phyloP scores from a whole-genome alignment of 129 eudicot genomes.

The Tagetes erecta region DNA sequence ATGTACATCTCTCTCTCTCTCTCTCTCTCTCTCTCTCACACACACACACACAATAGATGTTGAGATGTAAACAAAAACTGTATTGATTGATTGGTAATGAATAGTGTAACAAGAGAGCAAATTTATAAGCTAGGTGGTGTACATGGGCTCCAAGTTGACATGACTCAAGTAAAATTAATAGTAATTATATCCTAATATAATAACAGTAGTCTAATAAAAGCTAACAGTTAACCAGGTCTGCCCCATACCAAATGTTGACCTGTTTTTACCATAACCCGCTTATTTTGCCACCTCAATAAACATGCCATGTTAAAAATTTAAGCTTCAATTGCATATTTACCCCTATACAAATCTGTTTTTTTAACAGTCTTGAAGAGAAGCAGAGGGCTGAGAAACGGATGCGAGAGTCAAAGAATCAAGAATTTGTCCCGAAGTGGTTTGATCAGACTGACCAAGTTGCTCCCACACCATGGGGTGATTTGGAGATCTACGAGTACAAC shows the following conservation, averaged over 20 bases:
- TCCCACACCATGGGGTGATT: slow-evolving; percentile 95
- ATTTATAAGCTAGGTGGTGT: not conserved
- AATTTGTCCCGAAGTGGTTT: slow-evolving; percentile 81
- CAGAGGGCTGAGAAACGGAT: slow-evolving; percentile 94
- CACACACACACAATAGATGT: not conserved
- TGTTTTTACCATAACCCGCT: not conserved
- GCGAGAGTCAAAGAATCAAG: slow-evolving; percentile 64
- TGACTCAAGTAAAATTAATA: not conserved
- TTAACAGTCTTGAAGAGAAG: slow-evolving; percentile 73
- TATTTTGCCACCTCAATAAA: not conserved
- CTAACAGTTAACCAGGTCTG: not conserved
- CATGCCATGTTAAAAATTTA: not conserved
- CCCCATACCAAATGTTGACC: not conserved
- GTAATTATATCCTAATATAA: not conserved
- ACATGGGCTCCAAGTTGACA: not conserved
- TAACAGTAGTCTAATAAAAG: not conserved
- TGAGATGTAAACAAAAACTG: not conserved
- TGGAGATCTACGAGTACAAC: slow-evolving; percentile 78
- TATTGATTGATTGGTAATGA: not conserved
- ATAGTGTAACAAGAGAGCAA: not conserved
- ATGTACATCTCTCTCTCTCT: slow-evolving; percentile 53
- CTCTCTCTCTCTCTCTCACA: not conserved
- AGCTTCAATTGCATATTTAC: not conserved
- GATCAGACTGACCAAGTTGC: slow-evolving; percentile 60
- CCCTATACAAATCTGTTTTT: not conserved